phyloP scores from a whole-genome alignment of 2,329 filamentous ascomycete species.

The Aspergillus sp. region DNA sequence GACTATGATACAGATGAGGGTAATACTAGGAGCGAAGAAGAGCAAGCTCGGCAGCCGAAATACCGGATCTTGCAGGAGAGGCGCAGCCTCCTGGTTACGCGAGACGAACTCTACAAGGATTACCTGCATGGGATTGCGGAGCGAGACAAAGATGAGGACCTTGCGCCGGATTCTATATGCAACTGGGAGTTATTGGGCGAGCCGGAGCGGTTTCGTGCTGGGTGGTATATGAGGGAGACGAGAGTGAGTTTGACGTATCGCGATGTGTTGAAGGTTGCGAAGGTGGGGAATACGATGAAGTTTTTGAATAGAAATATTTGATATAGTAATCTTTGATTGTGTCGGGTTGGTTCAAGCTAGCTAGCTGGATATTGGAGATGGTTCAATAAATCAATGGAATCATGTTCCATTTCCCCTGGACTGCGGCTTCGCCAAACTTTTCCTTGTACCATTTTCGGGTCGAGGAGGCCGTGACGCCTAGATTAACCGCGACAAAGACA shows the following conservation, averaged over 20 bases:
- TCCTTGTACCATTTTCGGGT: slow-evolving; percentile 76
- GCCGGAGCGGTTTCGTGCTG: slow-evolving; percentile 34
- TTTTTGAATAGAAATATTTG: slow-evolving; percentile 39
- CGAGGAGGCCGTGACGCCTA: slow-evolving; percentile 75
- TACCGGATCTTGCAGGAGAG: slow-evolving; percentile 78
- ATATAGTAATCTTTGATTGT: not conserved
- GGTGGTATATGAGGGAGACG: slow-evolving; percentile 49
- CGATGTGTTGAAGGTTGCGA: slow-evolving; percentile 81
- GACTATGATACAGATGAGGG: slow-evolving; percentile 9
- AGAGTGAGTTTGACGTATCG: slow-evolving; percentile 67
- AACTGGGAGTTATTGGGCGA: slow-evolving; percentile 60
- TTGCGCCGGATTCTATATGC: slow-evolving; percentile 54
- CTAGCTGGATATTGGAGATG: not conserved
- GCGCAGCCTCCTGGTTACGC: slow-evolving; percentile 66
- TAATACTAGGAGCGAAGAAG: slow-evolving; percentile 4
- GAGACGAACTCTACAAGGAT: slow-evolving; percentile 53
- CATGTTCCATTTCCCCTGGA: slow-evolving; percentile 70
- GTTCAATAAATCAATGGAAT: slow-evolving; percentile 56
- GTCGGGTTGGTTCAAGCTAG: not conserved
- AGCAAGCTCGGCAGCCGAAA: slow-evolving; percentile 23
- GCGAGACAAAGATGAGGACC: slow-evolving; percentile 60
- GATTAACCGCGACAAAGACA: slow-evolving; percentile 73
- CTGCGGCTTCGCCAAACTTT: slow-evolving; percentile 69
- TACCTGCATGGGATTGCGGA: slow-evolving; percentile 61
- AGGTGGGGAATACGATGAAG: slow-evolving; percentile 67